Conservation (phyloP, 169 alveolate species). For the Babesia sp. region DNA sequence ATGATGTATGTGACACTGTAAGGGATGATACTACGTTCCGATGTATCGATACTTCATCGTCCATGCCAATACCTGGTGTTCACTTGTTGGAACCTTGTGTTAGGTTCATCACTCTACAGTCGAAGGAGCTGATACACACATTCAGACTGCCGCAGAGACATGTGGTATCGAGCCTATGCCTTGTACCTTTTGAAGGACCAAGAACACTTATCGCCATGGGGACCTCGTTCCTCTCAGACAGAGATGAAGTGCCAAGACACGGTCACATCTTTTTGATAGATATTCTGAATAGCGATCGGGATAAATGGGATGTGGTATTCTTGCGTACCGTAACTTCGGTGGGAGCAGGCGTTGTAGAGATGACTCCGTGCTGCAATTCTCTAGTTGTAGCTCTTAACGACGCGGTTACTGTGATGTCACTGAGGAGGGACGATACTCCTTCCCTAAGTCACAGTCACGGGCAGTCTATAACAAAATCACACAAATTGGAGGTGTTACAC, state of each 20-base stretch:
- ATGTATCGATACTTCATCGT: background rate
- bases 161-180: conserved; percentile 38
- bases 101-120: conserved; percentile 22
- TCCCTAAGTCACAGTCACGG: conserved; percentile 1
- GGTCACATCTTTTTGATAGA: conserved; percentile 54
- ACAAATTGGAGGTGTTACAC: conserved; percentile 36
- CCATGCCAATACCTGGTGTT: conserved; percentile 5
- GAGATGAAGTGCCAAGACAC: conserved; percentile 43
- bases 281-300: conserved; percentile 3
- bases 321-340: conserved; percentile 32
- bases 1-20: background rate
- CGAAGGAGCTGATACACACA: conserved; percentile 42
- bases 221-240: conserved; percentile 34
- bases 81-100: conserved; percentile 14
- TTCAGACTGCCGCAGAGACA: conserved; percentile 38
- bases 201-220: conserved; percentile 47
- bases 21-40: conserved; percentile 13
- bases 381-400: conserved; percentile 53
- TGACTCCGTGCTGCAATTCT: conserved; percentile 7
- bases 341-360: conserved; percentile 55
- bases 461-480: background rate
- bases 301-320: conserved; percentile 11
- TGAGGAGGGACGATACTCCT: conserved; percentile 12
- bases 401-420: conserved; percentile 28
- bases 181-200: conserved; percentile 24